Conservation (phyloP, 441 rosid genomes). For the Jatropha multifida region DNA sequence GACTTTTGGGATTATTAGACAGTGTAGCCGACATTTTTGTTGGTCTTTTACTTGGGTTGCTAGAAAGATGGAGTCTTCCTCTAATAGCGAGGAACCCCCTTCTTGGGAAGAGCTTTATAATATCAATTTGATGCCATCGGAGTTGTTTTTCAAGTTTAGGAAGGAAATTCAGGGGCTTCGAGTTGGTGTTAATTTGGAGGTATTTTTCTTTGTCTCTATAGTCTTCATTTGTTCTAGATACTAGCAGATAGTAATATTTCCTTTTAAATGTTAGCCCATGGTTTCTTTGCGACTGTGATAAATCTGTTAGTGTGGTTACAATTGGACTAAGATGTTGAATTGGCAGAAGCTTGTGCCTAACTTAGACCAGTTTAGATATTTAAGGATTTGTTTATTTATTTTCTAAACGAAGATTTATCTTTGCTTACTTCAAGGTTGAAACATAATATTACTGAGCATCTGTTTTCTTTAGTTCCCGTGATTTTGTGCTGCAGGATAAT, state of each 20-base stretch:
- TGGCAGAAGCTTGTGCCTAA: not conserved
- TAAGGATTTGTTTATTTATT: not conserved
- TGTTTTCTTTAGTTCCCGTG: not conserved
- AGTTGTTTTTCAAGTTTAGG: conserved; percentile 79
- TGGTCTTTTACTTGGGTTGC: conserved; percentile 10
- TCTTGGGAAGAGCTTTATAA: conserved; percentile 87
- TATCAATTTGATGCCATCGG: conserved; percentile 72
- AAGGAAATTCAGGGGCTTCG: conserved; percentile 84
- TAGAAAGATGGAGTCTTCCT: conserved; percentile 43
- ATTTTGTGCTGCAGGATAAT: not conserved
- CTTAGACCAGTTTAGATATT: not conserved
- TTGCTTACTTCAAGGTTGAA: not conserved
- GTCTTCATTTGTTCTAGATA: not conserved
- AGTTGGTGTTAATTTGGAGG: conserved; percentile 93
- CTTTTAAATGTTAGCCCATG: not conserved
- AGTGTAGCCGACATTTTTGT: not conserved
- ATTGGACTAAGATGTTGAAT: not conserved
- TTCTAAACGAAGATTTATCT: not conserved
- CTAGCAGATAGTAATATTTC: not conserved
- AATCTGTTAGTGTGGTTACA: not conserved
- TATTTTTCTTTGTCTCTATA: conserved; percentile 4
- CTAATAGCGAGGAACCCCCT: conserved; percentile 58
- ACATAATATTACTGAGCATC: not conserved
- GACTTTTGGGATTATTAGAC: not conserved
- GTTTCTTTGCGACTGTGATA: not conserved